phyloP scores from a whole-genome alignment of 495 filamentous ascomycete species.

The Penicillium silybi region DNA sequence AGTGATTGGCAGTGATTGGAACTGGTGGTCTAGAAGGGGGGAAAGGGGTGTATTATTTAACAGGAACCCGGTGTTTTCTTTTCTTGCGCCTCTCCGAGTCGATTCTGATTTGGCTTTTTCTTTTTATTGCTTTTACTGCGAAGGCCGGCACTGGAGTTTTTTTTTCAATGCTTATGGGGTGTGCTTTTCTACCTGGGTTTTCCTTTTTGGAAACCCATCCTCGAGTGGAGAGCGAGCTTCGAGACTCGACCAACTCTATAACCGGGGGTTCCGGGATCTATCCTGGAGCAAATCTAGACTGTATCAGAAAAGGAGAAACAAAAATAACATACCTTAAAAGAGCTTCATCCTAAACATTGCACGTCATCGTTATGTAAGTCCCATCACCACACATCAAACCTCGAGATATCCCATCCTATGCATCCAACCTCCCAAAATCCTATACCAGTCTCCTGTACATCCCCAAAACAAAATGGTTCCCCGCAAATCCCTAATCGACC shows the following conservation, averaged over 20 bases:
- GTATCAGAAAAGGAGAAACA: not conserved
- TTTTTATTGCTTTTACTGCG: constrained; percentile 5
- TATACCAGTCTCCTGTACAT: not conserved
- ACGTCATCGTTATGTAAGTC: constrained; percentile 23
- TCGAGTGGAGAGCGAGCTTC: not conserved
- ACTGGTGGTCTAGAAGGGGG: not conserved
- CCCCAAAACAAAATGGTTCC: constrained; percentile 16
- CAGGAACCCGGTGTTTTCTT: constrained; percentile 8
- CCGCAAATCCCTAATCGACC: constrained; percentile 35
- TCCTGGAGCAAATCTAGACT: not conserved
- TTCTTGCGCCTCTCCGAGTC: not conserved
- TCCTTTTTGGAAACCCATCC: not conserved
- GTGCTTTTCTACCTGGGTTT: not conserved
- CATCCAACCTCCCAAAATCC: no score
- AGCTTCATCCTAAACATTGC: not conserved
- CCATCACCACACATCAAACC: not conserved
- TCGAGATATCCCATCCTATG: not conserved
- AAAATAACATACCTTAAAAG: not conserved
- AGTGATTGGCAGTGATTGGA: constrained; percentile 31
- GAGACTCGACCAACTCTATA: not conserved
- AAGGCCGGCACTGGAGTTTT: constrained; percentile 14
- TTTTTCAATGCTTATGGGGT: not conserved
- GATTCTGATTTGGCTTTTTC: constrained; percentile 13
- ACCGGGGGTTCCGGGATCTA: not conserved
- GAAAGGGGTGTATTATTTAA: constrained; percentile 17